Base-by-base conservation (phyloP, 2,329 filamentous ascomycete genomes). In the Zelopaecilomyces penicillatus region DNA sequence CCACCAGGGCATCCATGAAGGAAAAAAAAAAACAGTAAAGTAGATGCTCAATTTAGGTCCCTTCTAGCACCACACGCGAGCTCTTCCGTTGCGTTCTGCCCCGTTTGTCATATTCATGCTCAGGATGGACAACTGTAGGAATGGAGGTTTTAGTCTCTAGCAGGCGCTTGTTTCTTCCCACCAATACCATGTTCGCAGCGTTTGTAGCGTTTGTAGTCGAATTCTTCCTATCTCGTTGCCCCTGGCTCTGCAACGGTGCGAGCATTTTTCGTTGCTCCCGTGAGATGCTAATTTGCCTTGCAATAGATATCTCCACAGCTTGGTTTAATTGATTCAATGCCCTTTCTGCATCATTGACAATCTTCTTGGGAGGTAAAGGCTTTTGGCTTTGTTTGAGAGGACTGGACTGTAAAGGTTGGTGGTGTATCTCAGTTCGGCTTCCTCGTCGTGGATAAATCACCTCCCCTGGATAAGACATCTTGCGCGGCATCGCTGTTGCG, bases 241-340 rank as follows among this genome's bases (percentile, higher is more conserved):
- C 50, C 40, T 57, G 50, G 47, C 53, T 56, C 62, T 72, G 67
- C 34, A 80, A 61, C 9, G 78, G 76, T n/a, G 74, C 70, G 12
- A 83, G 64, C 50, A 83, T 64, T 55, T 75, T 72, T 12, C 76
- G 69, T 59, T 84, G 82, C 60, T 80, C 71, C 9, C 74, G 66
- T 9, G 79, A 82, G 28, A 85, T 67, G 51, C 76, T 82, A 52
- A 85, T 83, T 58, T 85, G 80, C 2, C 82, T 70, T 0, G 81
- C 81, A 52, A 85, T 84, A 2, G 80, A 83, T 38, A 82, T 70
- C 59, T 83, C 76, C 4, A 82, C 79, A 2, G 80, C 76, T 37
- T 71, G 71, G 31, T 46, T 37, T 34, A 34, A 12, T 12, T 9
- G 32, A 50, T 73, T 71, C 10, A 76, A 60, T 5, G 65, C 68